Base-by-base conservation (phyloP, 73 alveolate genomes). In the Urostyla sp. region DNA sequence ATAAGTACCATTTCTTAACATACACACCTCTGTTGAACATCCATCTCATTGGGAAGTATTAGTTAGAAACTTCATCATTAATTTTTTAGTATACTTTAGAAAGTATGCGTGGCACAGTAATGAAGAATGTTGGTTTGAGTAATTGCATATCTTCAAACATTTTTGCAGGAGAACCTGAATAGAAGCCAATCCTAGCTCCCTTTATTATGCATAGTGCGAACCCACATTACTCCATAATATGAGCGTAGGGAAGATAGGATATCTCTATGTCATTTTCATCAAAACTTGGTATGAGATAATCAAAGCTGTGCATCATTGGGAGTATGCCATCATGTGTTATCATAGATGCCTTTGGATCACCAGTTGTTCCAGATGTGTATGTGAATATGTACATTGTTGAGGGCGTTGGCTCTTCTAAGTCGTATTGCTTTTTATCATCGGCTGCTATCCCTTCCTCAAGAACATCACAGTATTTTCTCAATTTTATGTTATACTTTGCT, bases 341-440 rank as follows among this genome's bases (percentile, higher is more conserved):
- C 92, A 97, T 94, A 50, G 92, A 99, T 1, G 98, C 99, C 77
- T 98, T 98, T 61, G 99, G 99, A 61, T 90, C 93, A 35, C 98
- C 99, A 18, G 99, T 92, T 11, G 99, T 97, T 16, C 99, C 99
- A 26, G 98, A 90, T 15, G 99, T 96, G 90, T 97, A 97, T 80
- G 98, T 92, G 61, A 97, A 85, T 31, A 98, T 91, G 61, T 66
- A 90, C 35, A 90, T 56, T 26, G 90, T 26, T 16, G 67, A 84
- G 8, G 94, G 95, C 3, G 75, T 80, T 21, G 90, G 80, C 40
- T 57, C 82, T n/a, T 48, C 49, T 31, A 86, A 67, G n/a, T 1
- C 72, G n/a, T n/a, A n/a, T n/a, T n/a, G n/a, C n/a, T n/a, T n/a
- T n/a, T n/a, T n/a, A 23, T 34, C 48, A 37, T 83, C 84, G 43